Evolutionary conservation across 2,329 filamentous ascomycete species (phyloP).

Genomic region (Ambrosiella beaveri): DNA sequence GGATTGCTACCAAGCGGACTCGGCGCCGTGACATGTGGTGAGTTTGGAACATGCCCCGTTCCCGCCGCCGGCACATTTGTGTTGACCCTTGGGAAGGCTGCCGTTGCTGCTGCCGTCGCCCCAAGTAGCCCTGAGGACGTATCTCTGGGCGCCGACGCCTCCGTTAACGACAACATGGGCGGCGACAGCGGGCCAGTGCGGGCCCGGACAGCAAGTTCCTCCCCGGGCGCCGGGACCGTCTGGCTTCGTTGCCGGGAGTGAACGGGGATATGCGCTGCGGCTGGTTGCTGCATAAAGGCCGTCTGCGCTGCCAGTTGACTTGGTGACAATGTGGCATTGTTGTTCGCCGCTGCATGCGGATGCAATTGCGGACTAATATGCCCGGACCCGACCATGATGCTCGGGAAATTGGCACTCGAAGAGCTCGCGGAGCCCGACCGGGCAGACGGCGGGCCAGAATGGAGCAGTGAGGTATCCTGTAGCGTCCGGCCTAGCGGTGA

Average conservation of each 20-base stretch:
- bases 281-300: slow-evolving; percentile 50
- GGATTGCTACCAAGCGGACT: slow-evolving; percentile 33
- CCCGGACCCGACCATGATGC: slow-evolving; percentile 20
- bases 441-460: slow-evolving; percentile 1
- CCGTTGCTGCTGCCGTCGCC: slow-evolving; percentile 47
- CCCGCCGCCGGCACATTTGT: slow-evolving; percentile 1
- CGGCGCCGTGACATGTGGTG: slow-evolving; percentile 5
- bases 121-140: slow-evolving; percentile 47
- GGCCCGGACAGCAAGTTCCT: slow-evolving; percentile 22
- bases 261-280: slow-evolving; percentile 18
- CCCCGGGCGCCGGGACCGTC: slow-evolving; percentile 34
- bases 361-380: not conserved
- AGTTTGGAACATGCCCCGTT: not conserved
- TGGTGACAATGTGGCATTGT: slow-evolving; percentile 30
- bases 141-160: slow-evolving; percentile 45
- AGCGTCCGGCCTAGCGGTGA: slow-evolving; percentile 11
- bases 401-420: slow-evolving; percentile 29
- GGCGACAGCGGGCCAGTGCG: slow-evolving; percentile 34
- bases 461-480: slow-evolving; percentile 7
- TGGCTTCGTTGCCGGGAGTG: slow-evolving; percentile 53
- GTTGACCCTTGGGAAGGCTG: slow-evolving; percentile 45
- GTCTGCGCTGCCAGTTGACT: slow-evolving; percentile 69
- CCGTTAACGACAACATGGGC: slow-evolving; percentile 45
- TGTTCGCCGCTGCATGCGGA: slow-evolving; percentile 20
- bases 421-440: slow-evolving; percentile 4